Evolutionary conservation across 192 early-diverging fungal species (phyloP).

Genomic region (Rhizophagus sp.): DNA sequence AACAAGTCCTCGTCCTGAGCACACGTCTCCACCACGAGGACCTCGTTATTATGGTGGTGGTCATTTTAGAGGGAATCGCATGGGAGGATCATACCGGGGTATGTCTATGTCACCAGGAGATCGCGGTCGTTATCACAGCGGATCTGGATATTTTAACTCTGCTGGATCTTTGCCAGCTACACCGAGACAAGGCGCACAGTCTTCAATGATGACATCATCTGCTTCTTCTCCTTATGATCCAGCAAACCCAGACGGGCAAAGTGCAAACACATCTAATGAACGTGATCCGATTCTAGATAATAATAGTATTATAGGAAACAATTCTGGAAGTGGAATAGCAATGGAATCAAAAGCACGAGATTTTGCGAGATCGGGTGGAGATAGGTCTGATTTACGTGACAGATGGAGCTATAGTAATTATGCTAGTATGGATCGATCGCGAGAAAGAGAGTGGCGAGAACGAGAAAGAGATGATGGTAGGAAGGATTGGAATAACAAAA

Average conservation of each 20-base stretch:
- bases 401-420: constrained; percentile 1
- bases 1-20: constrained; percentile 10
- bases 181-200: constrained; percentile 4
- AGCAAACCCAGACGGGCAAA: constrained; percentile 19
- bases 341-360: constrained; percentile 16
- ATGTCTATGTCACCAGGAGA: constrained; percentile 10
- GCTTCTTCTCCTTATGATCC: constrained; percentile 23
- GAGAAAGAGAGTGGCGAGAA: constrained; percentile 20
- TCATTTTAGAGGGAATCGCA: neutral
- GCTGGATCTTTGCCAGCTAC: neutral
- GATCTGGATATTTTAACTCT: neutral
- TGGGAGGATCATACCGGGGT: constrained; percentile 3
- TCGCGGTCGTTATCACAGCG: constrained; percentile 15
- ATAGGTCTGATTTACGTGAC: constrained; percentile 2
- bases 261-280: neutral
- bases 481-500: constrained; percentile 15
- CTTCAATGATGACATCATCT: constrained; percentile 1
- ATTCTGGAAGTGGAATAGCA: neutral
- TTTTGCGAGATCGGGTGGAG: constrained; percentile 7
- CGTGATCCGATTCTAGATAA: neutral
- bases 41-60: neutral
- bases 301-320: constrained; percentile 3
- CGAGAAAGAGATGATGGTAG: constrained; percentile 12
- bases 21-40: constrained; percentile 14
- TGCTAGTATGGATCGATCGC: neutral